Evolutionary conservation across 768 basidiomycete genomes (phyloP).

Genomic region (Mycena albidolilacea): DNA sequence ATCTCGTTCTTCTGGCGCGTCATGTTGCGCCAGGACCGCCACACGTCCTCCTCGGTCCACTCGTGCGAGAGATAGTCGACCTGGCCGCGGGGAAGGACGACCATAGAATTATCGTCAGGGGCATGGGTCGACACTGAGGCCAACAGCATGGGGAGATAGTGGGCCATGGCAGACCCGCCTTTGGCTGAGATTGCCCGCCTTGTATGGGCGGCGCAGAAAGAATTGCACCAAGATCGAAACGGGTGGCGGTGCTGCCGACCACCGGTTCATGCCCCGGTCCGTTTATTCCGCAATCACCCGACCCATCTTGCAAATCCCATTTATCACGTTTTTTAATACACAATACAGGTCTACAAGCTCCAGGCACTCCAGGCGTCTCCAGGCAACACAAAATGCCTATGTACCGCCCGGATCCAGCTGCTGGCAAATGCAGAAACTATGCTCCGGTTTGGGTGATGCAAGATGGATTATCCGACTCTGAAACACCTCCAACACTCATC

Average conservation of each 20-base stretch:
- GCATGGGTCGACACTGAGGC: slow-evolving; percentile 73
- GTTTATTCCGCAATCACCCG: no score
- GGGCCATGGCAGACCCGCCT: slow-evolving; percentile 61
- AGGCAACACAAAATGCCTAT: no score
- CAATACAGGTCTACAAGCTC: no score
- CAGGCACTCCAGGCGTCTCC: no score
- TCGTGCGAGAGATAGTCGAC: slow-evolving; percentile 99
- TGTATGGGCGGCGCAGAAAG: not conserved
- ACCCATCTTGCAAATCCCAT: not conserved
- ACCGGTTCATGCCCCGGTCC: no score
- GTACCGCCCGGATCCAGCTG: no score
- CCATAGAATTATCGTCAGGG: slow-evolving; percentile 85
- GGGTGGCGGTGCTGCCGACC: not conserved
- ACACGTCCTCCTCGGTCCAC: slow-evolving; percentile 98
- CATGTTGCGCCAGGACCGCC: slow-evolving; percentile 99
- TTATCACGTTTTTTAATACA: no score
- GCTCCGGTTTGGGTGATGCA: no score
- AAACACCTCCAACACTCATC: no score
- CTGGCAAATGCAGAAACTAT: no score
- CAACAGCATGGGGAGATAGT: slow-evolving; percentile 79
- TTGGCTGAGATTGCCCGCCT: not conserved
- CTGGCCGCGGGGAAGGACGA: slow-evolving; percentile 90
- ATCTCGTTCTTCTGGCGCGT: slow-evolving; percentile 99
- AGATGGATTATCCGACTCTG: no score
- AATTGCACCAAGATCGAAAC: not conserved